phyloP scores from a whole-genome alignment of 1,284 basidiomycete genomes.

The Nidula niveotomentosa region DNA sequence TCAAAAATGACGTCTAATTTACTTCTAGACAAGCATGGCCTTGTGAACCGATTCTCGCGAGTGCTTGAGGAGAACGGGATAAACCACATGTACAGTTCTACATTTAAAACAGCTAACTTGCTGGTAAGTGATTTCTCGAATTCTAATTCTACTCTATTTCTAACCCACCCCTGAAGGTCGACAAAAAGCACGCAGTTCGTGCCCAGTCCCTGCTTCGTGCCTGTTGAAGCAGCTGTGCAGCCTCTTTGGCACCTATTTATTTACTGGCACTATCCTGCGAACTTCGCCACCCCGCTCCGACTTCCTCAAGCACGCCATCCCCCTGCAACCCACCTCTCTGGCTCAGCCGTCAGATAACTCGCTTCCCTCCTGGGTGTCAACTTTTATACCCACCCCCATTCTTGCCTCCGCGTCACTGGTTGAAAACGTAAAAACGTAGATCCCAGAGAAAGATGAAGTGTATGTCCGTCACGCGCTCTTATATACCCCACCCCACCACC shows the following conservation, averaged over 20 bases:
- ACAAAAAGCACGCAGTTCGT: slow-evolving; percentile 41
- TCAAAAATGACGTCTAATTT: neutral
- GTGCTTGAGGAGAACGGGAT: slow-evolving; percentile 70
- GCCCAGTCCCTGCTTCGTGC: slow-evolving; percentile 42
- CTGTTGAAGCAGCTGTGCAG: slow-evolving; percentile 21
- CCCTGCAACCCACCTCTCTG: no score
- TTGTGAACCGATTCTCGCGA: slow-evolving; percentile 75
- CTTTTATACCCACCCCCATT: no score
- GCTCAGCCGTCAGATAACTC: no score
- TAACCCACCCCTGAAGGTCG: slow-evolving; percentile 29
- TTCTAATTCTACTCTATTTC: neutral
- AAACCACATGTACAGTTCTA: slow-evolving; percentile 85
- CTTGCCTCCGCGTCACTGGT: no score
- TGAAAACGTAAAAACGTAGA: no score
- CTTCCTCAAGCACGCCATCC: no score
- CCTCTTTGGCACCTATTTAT: no score
- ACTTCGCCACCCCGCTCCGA: no score
- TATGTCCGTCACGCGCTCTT: neutral
- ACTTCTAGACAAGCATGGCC: slow-evolving; percentile 66
- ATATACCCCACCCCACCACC: neutral
- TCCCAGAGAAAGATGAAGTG: neutral
- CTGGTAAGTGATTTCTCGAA: slow-evolving; percentile 42
- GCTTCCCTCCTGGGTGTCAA: no score
- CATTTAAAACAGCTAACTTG: slow-evolving; percentile 82
- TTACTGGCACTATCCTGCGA: neutral